Evolutionary conservation across 192 early-diverging fungal species (phyloP).

Genomic region (Umbelopsis ramanniana): DNA sequence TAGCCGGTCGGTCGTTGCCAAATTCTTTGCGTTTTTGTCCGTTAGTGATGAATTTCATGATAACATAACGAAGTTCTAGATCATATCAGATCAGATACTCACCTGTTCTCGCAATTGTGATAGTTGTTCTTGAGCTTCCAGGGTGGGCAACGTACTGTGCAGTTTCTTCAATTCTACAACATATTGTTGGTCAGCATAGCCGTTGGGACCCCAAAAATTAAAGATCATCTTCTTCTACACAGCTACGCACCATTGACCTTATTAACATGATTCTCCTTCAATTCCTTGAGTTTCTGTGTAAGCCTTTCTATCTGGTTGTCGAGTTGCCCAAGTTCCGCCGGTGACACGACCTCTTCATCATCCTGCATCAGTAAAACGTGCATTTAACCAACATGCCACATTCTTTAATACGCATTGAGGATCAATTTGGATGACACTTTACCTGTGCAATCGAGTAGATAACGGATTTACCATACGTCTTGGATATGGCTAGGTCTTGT

Average conservation of each 20-base stretch:
- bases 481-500: background rate
- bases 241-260: background rate
- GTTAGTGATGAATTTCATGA: background rate
- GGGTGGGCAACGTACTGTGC: background rate
- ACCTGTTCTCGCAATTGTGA: background rate
- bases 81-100: no score
- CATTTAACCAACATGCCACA: background rate
- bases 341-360: background rate
- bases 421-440: background rate
- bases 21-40: background rate
- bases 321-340: background rate
- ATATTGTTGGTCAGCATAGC: background rate
- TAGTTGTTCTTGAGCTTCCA: background rate
- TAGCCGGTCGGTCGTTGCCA: background rate
- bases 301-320: constrained; percentile 9
- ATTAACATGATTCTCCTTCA: background rate
- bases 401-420: background rate
- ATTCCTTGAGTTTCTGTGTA: background rate
- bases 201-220: no score
- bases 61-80: no score
- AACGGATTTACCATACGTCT: constrained; percentile 11
- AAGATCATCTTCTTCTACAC: no score
- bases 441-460: constrained; percentile 7
- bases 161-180: background rate
- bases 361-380: background rate